Conservation (phyloP, 2,329 filamentous ascomycete genomes). For the Verticillium klebahnii region DNA sequence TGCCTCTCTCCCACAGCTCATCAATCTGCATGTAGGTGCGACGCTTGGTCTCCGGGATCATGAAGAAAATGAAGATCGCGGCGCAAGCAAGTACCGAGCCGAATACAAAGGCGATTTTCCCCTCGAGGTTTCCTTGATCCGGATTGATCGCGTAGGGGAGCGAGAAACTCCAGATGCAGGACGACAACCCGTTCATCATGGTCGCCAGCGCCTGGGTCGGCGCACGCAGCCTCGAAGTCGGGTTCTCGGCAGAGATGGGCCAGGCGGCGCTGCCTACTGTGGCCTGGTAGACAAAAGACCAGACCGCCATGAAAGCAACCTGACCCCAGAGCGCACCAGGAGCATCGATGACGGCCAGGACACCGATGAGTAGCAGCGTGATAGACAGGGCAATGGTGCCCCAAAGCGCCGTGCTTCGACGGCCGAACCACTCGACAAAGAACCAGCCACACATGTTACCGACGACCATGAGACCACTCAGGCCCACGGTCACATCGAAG, state of each 20-base stretch:
- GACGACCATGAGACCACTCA: conserved; percentile 21
- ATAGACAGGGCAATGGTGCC: conserved; percentile 14
- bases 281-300: conserved; percentile 23
- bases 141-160: conserved; percentile 13
- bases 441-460: conserved; percentile 26
- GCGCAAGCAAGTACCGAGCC: conserved; percentile 10
- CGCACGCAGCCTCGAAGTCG: conserved; percentile 9
- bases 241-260: conserved; percentile 11
- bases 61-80: conserved; percentile 15
- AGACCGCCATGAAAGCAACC: conserved; percentile 22
- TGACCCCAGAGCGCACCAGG: conserved; percentile 9
- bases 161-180: conserved; percentile 12
- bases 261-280: conserved; percentile 30
- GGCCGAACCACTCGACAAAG: conserved; percentile 23
- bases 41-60: conserved; percentile 15
- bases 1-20: conserved; percentile 11
- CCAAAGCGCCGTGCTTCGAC: conserved; percentile 19
- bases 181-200: conserved; percentile 9
- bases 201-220: conserved; percentile 11
- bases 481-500: conserved; percentile 20
- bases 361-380: conserved; percentile 23
- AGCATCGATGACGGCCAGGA: conserved; percentile 16
- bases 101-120: conserved; percentile 28
- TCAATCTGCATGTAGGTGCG: conserved; percentile 18
- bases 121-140: conserved; percentile 22